Percentiles rank a stretch among this genome's conserved stretches.
Conservation (phyloP, 2,329 filamentous ascomycete species). For the Aspergillus calidoustus region DNA sequence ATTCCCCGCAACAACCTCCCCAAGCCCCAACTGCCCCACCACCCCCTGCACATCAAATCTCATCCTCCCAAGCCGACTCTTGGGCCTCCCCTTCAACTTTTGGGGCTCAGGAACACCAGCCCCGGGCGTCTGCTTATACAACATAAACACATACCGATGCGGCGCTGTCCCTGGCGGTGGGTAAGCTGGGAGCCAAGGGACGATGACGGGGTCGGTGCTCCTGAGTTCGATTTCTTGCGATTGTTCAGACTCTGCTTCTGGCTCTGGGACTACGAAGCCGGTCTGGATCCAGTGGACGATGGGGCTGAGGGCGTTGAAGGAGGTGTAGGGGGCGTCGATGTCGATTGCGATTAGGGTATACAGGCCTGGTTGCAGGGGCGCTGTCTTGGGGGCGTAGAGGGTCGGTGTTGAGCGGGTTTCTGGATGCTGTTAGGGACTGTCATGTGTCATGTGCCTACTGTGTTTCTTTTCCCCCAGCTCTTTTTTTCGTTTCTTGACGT, state of each 20-base stretch:
- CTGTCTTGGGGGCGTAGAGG: not conserved
- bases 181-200: not conserved
- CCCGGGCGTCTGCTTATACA: not conserved
- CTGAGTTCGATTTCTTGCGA: not conserved
- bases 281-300: not conserved
- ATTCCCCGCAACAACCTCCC: slow-evolving; percentile 2
- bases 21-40: not conserved
- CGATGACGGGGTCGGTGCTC: not conserved
- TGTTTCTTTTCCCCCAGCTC: too few species aligned
- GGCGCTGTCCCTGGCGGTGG: slow-evolving; percentile 2
- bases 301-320: slow-evolving; percentile 1
- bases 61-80: not conserved
- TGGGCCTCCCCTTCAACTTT: not conserved
- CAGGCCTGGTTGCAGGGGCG: not conserved
- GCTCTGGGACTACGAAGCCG: too few species aligned
- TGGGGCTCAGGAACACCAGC: not conserved
- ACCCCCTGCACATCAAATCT: slow-evolving; percentile 6
- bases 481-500: not conserved
- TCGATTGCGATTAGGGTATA: slow-evolving; percentile 4
- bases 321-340: slow-evolving; percentile 1
- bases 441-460: too few species aligned
- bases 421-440: not conserved
- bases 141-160: slow-evolving; percentile 5
- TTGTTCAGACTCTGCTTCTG: too few species aligned
- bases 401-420: not conserved